A percentile compares a stretch with the other conserved stretches of the same genome.
phyloP scores from a whole-genome alignment of 1,284 basidiomycete species.

The Puccinia polysora region DNA sequence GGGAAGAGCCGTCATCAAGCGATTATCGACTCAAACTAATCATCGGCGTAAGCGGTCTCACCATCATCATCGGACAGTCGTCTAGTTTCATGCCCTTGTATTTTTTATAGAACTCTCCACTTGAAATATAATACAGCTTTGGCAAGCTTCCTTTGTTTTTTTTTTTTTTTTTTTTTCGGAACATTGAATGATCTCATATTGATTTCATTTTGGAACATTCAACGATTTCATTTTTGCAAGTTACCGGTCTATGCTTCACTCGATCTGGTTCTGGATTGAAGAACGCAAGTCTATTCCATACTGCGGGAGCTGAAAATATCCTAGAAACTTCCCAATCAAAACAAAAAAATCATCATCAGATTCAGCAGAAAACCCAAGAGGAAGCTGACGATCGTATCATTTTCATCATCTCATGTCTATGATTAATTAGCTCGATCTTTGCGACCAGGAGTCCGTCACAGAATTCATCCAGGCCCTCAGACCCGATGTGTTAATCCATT shows the following conservation, averaged over 20 bases:
- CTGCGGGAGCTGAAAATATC: background rate
- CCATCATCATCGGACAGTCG: too few relatives aligned
- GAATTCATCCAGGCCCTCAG: constrained; percentile 28
- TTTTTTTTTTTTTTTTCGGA: too few relatives aligned
- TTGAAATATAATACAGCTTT: too few relatives aligned
- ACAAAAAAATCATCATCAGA: too few relatives aligned
- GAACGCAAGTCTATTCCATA: background rate
- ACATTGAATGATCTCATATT: too few relatives aligned
- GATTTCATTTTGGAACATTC: too few relatives aligned
- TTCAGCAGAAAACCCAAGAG: too few relatives aligned
- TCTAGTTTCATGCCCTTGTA: too few relatives aligned
- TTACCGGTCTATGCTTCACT: constrained; percentile 3
- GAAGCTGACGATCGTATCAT: too few relatives aligned
- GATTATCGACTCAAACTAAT: background rate
- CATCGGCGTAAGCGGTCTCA: background rate
- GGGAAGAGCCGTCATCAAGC: constrained; percentile 7
- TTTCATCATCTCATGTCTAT: too few relatives aligned
- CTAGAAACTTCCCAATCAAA: background rate
- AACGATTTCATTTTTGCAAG: background rate
- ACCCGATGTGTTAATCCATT: constrained; percentile 69
- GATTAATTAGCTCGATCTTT: background rate
- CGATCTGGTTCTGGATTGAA: constrained; percentile 1
- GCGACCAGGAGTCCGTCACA: constrained; percentile 1
- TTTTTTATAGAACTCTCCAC: too few relatives aligned
- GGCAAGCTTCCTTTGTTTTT: too few relatives aligned